Evolutionary conservation across 2,329 filamentous ascomycete genomes (phyloP).

Genomic region (Fonsecaea pedrosoi): DNA sequence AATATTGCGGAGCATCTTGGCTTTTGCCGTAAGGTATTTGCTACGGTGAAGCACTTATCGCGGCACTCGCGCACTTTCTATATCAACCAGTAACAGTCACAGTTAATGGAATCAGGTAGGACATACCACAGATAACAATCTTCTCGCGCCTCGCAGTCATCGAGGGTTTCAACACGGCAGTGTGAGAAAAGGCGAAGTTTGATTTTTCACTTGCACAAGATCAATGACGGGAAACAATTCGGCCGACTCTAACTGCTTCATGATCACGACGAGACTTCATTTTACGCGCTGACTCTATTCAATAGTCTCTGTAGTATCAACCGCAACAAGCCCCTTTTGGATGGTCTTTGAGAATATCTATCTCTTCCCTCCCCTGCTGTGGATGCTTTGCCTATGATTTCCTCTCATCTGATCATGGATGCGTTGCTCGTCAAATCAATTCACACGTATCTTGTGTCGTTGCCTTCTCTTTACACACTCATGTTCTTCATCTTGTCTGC

Average conservation of each 20-base stretch:
- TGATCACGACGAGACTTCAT: background rate
- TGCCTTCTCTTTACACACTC: conserved; percentile 44
- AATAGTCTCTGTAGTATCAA: background rate
- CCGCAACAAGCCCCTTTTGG: background rate
- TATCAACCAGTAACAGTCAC: background rate
- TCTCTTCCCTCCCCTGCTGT: background rate
- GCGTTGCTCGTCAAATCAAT: conserved; percentile 1
- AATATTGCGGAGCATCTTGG: conserved; percentile 2
- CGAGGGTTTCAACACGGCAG: too few relatives aligned
- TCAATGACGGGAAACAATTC: background rate
- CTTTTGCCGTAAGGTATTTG: background rate
- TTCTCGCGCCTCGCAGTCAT: too few relatives aligned
- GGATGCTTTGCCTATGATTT: background rate
- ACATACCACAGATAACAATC: background rate
- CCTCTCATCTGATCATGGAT: background rate
- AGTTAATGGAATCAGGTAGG: too few relatives aligned
- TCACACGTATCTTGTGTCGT: background rate
- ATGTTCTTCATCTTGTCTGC: conserved; percentile 51
- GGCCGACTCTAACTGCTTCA: background rate
- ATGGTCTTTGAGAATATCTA: background rate
- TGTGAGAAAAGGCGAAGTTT: background rate
- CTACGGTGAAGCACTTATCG: background rate
- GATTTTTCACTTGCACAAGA: background rate
- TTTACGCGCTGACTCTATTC: background rate
- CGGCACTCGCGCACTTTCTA: background rate